These are phyloP conservation scores for Lachancea meyersii DNA, from an alignment of 805 yeast species.

Conservation along the genomic window DNA sequence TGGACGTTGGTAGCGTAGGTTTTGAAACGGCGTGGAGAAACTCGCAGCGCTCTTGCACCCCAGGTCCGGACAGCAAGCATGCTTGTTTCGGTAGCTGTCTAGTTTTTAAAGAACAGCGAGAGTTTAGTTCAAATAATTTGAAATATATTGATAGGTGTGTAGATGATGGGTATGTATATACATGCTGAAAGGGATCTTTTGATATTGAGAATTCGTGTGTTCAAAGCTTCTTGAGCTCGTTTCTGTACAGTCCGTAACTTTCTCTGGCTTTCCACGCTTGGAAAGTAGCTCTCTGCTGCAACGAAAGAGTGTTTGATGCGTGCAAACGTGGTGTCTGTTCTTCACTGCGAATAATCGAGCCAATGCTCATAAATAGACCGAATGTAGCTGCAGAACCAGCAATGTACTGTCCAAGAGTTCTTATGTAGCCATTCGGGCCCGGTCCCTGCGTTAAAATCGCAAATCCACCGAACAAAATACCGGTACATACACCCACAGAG, in stretches of 20 bases:
- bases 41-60: not conserved
- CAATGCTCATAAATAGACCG: constrained; percentile 93
- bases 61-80: constrained; percentile 1
- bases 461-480: constrained; percentile 89
- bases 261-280: constrained; percentile 26
- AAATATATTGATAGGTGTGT: not conserved
- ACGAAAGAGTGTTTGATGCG: constrained; percentile 6
- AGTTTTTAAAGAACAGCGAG: too few relatives aligned
- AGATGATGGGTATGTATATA: constrained; percentile 1
- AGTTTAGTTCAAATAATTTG: not conserved
- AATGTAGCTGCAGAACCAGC: constrained; percentile 95
- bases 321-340: constrained; percentile 1
- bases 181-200: not conserved
- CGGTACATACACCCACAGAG: constrained; percentile 80
- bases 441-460: constrained; percentile 90
- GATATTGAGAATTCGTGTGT: not conserved
- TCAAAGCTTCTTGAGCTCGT: constrained; percentile 3
- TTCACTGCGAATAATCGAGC: constrained; percentile 85
- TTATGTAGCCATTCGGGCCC: constrained; percentile 96
- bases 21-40: constrained; percentile 1
- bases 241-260: constrained; percentile 12
- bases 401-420: constrained; percentile 94
- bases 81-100: not conserved
- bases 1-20: constrained; percentile 13
- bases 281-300: constrained; percentile 30